phyloP scores from a whole-genome alignment of 305 asterid genomes.

The Petunia hybrid region DNA sequence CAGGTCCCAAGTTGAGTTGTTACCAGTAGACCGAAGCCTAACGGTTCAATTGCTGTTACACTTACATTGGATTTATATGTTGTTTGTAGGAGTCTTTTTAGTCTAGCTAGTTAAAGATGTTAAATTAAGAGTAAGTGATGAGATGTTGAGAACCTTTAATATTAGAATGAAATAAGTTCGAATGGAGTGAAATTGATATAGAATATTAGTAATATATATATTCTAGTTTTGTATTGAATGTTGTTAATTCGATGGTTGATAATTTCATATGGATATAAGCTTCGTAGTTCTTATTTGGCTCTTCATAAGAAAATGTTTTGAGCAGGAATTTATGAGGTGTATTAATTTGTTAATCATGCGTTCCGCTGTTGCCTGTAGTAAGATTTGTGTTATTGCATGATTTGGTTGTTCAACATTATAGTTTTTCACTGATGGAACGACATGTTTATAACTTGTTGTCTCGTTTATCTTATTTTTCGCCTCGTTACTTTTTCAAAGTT shows the following conservation, averaged over 20 bases:
- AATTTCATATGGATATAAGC: background rate
- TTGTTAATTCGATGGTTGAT: conserved; percentile 1
- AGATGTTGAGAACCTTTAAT: background rate
- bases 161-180: background rate
- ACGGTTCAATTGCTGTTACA: background rate
- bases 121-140: background rate
- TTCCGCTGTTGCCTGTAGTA: background rate
- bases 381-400: background rate
- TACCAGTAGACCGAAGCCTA: background rate
- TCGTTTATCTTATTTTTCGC: too few relatives aligned
- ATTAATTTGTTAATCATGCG: background rate
- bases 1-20: background rate
- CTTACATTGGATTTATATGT: background rate
- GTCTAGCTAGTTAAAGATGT: background rate
- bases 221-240: background rate
- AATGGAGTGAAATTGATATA: background rate
- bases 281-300: background rate
- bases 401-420: background rate
- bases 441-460: too few relatives aligned
- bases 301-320: background rate
- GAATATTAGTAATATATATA: background rate
- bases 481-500: too few relatives aligned
- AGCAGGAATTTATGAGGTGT: background rate
- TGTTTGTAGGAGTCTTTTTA: background rate
- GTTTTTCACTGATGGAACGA: background rate